phyloP scores from a whole-genome alignment of 169 alveolate genomes.

The Blepharisma undulans region DNA sequence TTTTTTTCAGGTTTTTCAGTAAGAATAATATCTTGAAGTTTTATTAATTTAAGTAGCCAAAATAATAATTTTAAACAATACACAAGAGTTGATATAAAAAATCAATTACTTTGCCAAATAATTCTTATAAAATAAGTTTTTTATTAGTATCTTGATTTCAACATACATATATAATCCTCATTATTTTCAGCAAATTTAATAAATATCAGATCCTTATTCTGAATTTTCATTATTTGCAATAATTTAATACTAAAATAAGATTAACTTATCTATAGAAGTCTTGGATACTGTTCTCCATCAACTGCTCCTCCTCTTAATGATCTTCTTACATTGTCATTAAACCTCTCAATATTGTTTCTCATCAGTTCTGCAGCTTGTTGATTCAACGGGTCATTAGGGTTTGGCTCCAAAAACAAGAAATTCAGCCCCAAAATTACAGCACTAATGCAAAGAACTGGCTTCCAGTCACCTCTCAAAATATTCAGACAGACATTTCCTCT shows the following conservation, averaged over 20 bases:
- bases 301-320: slow-evolving; percentile 72
- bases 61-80: no score
- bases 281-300: slow-evolving; percentile 65
- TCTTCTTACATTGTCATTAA: slow-evolving; percentile 70
- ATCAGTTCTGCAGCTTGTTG: slow-evolving; percentile 82
- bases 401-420: slow-evolving; percentile 85
- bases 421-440: slow-evolving; percentile 87
- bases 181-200: no score
- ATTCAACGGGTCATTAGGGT: slow-evolving; percentile 88
- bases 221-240: no score
- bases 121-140: no score
- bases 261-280: slow-evolving; percentile 42
- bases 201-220: no score
- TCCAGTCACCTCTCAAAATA: slow-evolving; percentile 93
- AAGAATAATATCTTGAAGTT: no score
- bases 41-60: no score
- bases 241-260: not conserved
- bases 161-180: no score
- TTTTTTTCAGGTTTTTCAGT: no score
- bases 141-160: no score
- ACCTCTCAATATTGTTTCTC: slow-evolving; percentile 62
- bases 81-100: no score
- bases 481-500: slow-evolving; percentile 93
- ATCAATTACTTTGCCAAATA: no score
- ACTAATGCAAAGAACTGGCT: slow-evolving; percentile 88